A percentile compares a stretch with the other conserved stretches of the same genome.
Evolutionary conservation across 257 asterid genomes (phyloP).

Genomic region (Salvia hispanica): DNA sequence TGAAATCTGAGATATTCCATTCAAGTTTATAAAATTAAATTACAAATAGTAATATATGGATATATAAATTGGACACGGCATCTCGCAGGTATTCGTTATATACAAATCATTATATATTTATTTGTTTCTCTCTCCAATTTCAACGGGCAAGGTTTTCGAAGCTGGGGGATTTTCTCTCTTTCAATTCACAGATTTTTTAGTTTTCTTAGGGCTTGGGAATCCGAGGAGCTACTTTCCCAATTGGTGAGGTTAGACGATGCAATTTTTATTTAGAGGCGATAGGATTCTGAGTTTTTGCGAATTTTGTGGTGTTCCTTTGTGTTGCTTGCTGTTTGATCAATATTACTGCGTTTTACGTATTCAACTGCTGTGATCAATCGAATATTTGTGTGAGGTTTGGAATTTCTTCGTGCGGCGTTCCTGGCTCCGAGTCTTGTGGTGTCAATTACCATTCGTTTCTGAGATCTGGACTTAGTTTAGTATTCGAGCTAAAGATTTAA

Average conservation of each 20-base stretch:
- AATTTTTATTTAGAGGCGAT: constrained; percentile 28
- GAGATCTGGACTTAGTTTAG: constrained; percentile 58
- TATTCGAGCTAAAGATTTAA: constrained; percentile 12
- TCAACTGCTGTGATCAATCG: constrained; percentile 30
- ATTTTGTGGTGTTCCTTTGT: constrained; percentile 16
- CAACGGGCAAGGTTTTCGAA: constrained; percentile 83
- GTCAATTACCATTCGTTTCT: constrained; percentile 31
- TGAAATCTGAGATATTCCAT: too few species aligned
- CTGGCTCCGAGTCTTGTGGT: constrained; percentile 1
- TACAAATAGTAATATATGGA: too few species aligned
- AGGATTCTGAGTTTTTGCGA: constrained; percentile 12
- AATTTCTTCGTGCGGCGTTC: neutral
- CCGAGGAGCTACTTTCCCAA: constrained; percentile 42
- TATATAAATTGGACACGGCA: neutral
- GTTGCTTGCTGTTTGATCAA: constrained; percentile 42
- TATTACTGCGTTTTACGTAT: constrained; percentile 27
- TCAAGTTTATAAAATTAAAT: too few species aligned
- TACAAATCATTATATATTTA: constrained; percentile 56
- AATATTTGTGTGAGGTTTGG: constrained; percentile 27
- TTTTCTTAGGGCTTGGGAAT: constrained; percentile 32
- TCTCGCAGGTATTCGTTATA: constrained; percentile 80
- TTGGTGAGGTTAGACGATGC: constrained; percentile 43
- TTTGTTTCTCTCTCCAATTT: constrained; percentile 52
- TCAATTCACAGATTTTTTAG: constrained; percentile 31
- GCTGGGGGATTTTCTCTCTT: constrained; percentile 48